These are phyloP conservation scores for Trichopus zeylanicus DNA, from an alignment of 116 monocot species.

Conservation along the genomic window DNA sequence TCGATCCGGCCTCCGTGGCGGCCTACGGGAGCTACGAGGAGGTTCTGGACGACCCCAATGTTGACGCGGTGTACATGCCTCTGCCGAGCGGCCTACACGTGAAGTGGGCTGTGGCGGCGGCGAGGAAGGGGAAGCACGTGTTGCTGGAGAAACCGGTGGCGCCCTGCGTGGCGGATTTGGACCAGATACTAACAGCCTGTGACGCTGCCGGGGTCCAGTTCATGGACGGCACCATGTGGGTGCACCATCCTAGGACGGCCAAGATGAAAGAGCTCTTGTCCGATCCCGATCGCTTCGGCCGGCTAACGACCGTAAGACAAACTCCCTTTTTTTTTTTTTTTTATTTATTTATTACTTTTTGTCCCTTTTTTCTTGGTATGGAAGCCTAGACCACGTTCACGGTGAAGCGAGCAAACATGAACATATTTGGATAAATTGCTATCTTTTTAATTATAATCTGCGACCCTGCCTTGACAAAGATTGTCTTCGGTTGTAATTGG, in stretches of 20 bases:
- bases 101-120: conserved; percentile 60
- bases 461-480: too few relatives aligned
- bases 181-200: conserved; percentile 61
- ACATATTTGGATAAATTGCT: too few relatives aligned
- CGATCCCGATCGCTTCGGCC: conserved; percentile 59
- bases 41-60: conserved; percentile 45
- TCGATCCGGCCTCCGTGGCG: conserved; percentile 20
- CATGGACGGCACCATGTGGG: conserved; percentile 95
- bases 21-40: conserved; percentile 69
- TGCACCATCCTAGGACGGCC: conserved; percentile 80
- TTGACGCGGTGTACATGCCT: conserved; percentile 82
- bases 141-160: conserved; percentile 89
- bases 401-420: too few relatives aligned
- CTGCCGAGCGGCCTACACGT: conserved; percentile 79
- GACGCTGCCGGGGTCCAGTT: conserved; percentile 50
- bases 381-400: too few relatives aligned
- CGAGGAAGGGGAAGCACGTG: conserved; percentile 68
- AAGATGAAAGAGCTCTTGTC: conserved; percentile 57
- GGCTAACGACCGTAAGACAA: too few relatives aligned
- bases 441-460: too few relatives aligned
- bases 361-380: too few relatives aligned
- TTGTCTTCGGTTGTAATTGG: too few relatives aligned
- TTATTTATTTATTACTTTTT: too few relatives aligned
- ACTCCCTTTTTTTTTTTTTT: too few relatives aligned
- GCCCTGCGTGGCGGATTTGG: conserved; percentile 53